Conservation (phyloP, 2,329 filamentous ascomycete species). For the Diaporthe longicolla region DNA sequence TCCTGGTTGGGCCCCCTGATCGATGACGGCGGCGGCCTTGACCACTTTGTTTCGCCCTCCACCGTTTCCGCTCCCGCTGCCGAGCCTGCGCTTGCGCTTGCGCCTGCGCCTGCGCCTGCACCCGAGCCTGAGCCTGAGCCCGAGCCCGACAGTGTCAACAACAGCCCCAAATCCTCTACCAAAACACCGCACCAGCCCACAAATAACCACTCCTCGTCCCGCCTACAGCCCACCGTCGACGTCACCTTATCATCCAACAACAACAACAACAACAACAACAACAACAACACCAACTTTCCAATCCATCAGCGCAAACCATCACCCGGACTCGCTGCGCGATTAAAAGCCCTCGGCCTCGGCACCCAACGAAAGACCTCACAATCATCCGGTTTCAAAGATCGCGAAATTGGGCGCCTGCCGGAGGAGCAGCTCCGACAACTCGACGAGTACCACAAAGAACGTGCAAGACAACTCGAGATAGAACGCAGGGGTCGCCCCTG, state of each 20-base stretch:
- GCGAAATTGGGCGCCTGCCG: slow-evolving; percentile 75
- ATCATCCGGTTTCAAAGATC: slow-evolving; percentile 55
- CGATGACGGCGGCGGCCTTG: slow-evolving; percentile 40
- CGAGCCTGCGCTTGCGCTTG: background rate
- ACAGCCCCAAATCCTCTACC: slow-evolving; percentile 40
- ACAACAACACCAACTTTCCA: slow-evolving; percentile 38
- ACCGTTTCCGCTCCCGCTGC: slow-evolving; percentile 27
- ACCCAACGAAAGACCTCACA: slow-evolving; percentile 56
- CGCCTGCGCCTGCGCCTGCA: background rate
- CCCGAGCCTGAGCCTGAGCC: background rate
- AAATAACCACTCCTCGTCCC: slow-evolving; percentile 44
- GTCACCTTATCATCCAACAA: slow-evolving; percentile 44
- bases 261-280: slow-evolving; percentile 35
- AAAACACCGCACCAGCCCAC: slow-evolving; percentile 43
- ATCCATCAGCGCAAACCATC: slow-evolving; percentile 69
- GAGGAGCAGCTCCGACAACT: slow-evolving; percentile 79
- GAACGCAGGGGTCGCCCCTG: slow-evolving; percentile 79
- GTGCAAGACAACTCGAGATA: slow-evolving; percentile 65
- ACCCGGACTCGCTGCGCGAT: slow-evolving; percentile 74
- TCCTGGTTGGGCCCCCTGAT: slow-evolving; percentile 53
- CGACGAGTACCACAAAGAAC: slow-evolving; percentile 75
- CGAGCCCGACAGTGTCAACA: slow-evolving; percentile 31
- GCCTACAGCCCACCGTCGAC: slow-evolving; percentile 33
- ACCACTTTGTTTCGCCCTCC: slow-evolving; percentile 35
- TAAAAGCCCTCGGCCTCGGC: slow-evolving; percentile 75